Evolutionary conservation across 2,329 filamentous ascomycete species (phyloP), one percentile per base, ranked within the genome.

Genomic region (Fonsecaea erecta): DNA sequence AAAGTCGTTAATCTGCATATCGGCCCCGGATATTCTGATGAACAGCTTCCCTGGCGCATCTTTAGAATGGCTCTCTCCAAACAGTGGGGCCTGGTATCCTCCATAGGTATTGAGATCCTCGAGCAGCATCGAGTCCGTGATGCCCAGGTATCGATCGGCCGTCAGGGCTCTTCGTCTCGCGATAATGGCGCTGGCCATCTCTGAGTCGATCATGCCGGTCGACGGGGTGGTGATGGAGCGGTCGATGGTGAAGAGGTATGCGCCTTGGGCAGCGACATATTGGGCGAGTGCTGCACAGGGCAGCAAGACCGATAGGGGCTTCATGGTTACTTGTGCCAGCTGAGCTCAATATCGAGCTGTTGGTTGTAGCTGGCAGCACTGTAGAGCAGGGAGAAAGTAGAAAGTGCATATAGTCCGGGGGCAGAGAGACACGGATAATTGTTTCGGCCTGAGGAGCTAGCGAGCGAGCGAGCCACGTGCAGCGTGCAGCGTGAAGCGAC

Each of bases 61-160:
- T 32, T 62, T 57, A 18, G 61, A 60, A 28, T 59, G 46, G 26
- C 64, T 53, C 28, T 73, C 76, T 52, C 75, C 77, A 70, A 91
- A 87, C 35, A 91, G 77, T 21, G 80, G 75, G 60, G 77, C 71
- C 6, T 83, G 76, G 32, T 78, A 73, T 67, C 83, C 85, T 67
- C 87, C 88, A 75, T 86, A 90, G 56, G 78, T 78, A 72, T 87
- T 86, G 72, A 92, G 79, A 70, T 85, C 78, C 55, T 80, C 78
- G 43, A 91, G 76, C 8, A 84, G 82, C 40, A 77, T 77, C 48
- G 85, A 81, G 63, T 83, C 78, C 55, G 76, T 73, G 46, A 68
- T 70, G 28, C 75, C 73, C 35, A 79, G 70, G 32, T 71, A 62
- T 78, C 81, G 58, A 82, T 78, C 71, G 81, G 83, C 74, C 77